Conservation (phyloP, 306 rosid species). For the Mimosa pudica region DNA sequence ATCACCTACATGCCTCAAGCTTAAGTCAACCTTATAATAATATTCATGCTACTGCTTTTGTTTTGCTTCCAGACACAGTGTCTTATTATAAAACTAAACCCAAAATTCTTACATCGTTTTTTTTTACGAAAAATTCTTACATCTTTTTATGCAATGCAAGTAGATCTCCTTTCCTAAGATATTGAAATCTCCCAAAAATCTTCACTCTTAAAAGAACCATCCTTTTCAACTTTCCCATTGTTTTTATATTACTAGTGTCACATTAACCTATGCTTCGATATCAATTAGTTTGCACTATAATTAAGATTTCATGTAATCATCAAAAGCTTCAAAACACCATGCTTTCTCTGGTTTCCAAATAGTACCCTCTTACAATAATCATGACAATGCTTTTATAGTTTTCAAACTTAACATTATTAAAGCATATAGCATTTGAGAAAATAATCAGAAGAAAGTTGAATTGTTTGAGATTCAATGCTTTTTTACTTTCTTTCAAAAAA, state of each 20-base stretch:
- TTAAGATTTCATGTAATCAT: slow-evolving; percentile 3
- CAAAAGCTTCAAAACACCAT: slow-evolving; percentile 16
- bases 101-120: slow-evolving; percentile 27
- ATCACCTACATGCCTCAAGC: slow-evolving; percentile 27
- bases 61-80: slow-evolving; percentile 19
- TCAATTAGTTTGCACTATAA: background rate
- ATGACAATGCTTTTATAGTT: slow-evolving; percentile 11
- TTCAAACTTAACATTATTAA: slow-evolving; percentile 4
- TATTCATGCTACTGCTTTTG: slow-evolving; percentile 34
- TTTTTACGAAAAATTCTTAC: slow-evolving; percentile 10
- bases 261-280: slow-evolving; percentile 2
- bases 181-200: slow-evolving; percentile 24
- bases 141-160: slow-evolving; percentile 35
- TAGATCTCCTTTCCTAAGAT: slow-evolving; percentile 34
- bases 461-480: slow-evolving; percentile 25
- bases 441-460: background rate
- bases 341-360: slow-evolving; percentile 5
- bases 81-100: slow-evolving; percentile 30
- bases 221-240: background rate
- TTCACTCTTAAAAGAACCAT: slow-evolving; percentile 30
- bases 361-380: slow-evolving; percentile 6
- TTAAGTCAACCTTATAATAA: slow-evolving; percentile 63
- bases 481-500: slow-evolving; percentile 35
- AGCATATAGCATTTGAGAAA: background rate
- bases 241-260: background rate